Evolutionary conservation across 441 rosid genomes (phyloP), one percentile per base, ranked within the genome.

Genomic region (Erodium chrysanthum): DNA sequence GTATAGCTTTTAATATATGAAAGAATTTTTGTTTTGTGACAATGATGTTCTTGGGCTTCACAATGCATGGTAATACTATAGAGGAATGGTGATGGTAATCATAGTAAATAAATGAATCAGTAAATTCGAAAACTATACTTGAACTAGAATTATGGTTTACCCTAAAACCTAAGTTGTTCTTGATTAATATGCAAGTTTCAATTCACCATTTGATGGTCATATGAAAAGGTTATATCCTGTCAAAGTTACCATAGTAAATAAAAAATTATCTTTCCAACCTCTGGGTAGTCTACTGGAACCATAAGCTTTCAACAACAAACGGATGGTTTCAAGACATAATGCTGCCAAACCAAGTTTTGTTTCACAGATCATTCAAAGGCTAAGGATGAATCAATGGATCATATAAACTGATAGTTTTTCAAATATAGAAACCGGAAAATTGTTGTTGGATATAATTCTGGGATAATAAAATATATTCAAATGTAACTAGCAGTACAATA

Each of bases 401-500:
- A 20, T 18, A 17, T n/a, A 54, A 54, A 54, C 23, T 17, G 9
- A 7, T 9, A 17, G 52, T 7, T 54, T 7, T 54, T 54, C 60
- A 54, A 54, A 18, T 8, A 20, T 11, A 54, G 11, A 54, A 18
- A 54, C 7, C 17, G 17, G 10, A 54, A 54, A 54, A 17, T 18
- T 17, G 10, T 1, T 18, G 11, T 18, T 54, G 7, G 60, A 54
- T 6, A 54, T 7, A 54, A 17, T 11, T 18, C 3, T 2, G 17
- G 1, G 60, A 17, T 54, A 6, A 54, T 54, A 54, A 17, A 54
- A 20, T 68, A 59, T 68, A 27, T 71, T 69, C 23, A 54, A 54
- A 54, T 5, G 60, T 54, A 18, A 20, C 60, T 54, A 17, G 60
- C 17, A 56, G 52, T 44, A 44, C 12, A 14, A 42, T 42, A 44